Evolutionary conservation across 2,329 filamentous ascomycete genomes (phyloP).

Genomic region (Eutypa lata): DNA sequence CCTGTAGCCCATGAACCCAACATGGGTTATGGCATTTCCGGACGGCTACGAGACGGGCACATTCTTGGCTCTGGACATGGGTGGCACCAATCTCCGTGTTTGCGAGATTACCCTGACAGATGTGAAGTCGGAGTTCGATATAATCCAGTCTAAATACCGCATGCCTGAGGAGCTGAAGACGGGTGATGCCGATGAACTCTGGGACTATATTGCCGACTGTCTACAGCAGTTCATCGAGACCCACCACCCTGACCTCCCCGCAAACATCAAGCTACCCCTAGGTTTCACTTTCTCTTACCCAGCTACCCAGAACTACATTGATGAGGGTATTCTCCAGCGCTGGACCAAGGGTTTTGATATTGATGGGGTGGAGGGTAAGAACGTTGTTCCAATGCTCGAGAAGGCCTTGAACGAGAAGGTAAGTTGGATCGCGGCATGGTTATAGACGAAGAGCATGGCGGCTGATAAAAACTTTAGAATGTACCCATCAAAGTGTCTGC

Average conservation of each 20-base stretch:
- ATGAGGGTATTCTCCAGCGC: conserved; percentile 86
- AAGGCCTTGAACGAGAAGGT: conserved; percentile 69
- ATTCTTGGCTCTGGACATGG: conserved; percentile 90
- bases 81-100: conserved; percentile 91
- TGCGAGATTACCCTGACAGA: conserved; percentile 89
- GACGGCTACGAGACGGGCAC: conserved; percentile 84
- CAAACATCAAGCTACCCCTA: conserved; percentile 67
- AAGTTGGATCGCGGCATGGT: conserved; percentile 20
- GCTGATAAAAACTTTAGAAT: conserved; percentile 48
- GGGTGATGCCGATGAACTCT: conserved; percentile 78
- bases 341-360: conserved; percentile 99
- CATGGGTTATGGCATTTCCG: conserved; percentile 90
- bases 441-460: not conserved
- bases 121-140: conserved; percentile 85
- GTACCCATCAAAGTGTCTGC: conserved; percentile 91
- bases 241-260: conserved; percentile 67
- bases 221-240: conserved; percentile 85
- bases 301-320: conserved; percentile 87
- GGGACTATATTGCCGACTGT: conserved; percentile 93
- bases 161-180: conserved; percentile 93
- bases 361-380: conserved; percentile 81
- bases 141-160: conserved; percentile 93
- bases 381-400: conserved; percentile 87
- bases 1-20: conserved; percentile 88
- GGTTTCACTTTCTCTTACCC: conserved; percentile 98